Conservation (phyloP, 2,329 filamentous ascomycete species). For the Cladosporium sp. region DNA sequence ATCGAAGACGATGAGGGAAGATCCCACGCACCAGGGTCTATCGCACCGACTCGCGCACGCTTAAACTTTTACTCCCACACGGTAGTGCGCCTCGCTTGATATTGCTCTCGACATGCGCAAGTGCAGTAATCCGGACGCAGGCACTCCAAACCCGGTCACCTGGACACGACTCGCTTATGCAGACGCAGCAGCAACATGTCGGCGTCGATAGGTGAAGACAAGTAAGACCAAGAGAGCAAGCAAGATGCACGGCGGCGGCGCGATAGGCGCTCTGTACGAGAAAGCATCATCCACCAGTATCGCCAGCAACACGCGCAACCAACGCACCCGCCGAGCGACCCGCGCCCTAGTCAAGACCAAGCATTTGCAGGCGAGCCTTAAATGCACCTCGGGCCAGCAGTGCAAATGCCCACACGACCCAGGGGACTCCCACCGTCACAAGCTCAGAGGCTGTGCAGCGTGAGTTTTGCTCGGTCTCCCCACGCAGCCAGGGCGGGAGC, state of each 20-base stretch:
- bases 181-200: neutral
- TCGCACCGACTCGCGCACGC: neutral
- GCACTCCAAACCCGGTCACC: neutral
- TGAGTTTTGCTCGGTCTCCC: constrained; percentile 11
- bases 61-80: neutral
- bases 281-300: neutral
- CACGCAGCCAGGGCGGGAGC: constrained; percentile 9
- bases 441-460: constrained; percentile 17
- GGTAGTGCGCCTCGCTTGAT: constrained; percentile 2
- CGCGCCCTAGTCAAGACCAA: constrained; percentile 7
- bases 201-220: neutral
- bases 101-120: neutral
- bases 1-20: neutral
- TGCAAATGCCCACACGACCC: neutral
- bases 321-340: neutral
- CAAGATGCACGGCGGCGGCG: neutral
- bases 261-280: neutral
- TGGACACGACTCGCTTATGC: neutral
- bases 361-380: constrained; percentile 11
- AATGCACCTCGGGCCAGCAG: neutral
- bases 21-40: constrained; percentile 10
- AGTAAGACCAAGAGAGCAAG: neutral
- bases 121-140: neutral
- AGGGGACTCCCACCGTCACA: constrained; percentile 4
- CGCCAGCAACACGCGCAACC: neutral